Base-by-base conservation (phyloP, 257 asterid species). In the Solanum paucissectum region DNA sequence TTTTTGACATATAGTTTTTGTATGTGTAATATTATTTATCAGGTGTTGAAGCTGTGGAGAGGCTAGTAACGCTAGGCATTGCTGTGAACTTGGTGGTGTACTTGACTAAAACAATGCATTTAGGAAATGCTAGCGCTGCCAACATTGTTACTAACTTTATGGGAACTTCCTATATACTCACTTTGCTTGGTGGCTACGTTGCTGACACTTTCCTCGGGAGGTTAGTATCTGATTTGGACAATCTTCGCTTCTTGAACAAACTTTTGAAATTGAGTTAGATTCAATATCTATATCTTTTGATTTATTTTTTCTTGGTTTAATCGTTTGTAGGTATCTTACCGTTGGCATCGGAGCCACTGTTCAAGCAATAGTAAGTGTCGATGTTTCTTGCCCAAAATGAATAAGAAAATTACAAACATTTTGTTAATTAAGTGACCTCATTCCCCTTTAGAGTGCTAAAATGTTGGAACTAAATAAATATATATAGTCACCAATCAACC, bases 171-270 rank as follows among this genome's bases (percentile, higher is more conserved):
- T 96, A 94, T 85, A 95, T 94, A 95, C 94, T 96, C 10, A 92
- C 93, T 82, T 87, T 96, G 92, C 92, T 96, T 27, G 98, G 98
- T 20, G 99, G 98, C 4, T 96, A 95, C 90, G 33, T 93, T 6
- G 99, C 98, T 20, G 99, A 96, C 87, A 95, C 99, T 6, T 96
- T 79, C 52, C 87, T 96, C 29, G 98, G 98, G 83, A 94, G 99
- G 98, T 13, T 72, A 66, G 73, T 52, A 52, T 52, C 18, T 52
- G n/a, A 52, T 18, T 52, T 52, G 62, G 10, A 52, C 2, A 52
- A 52, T 52, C 62, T 3, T 52, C n/a, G n/a, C n/a, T 18, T 52
- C 4, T 52, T 52, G 4, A 52, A 3, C n/a, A 18, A 52, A 6
- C 62, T 52, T 52, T 52, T 6, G 10, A 18, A 49, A 18, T 52